Base-by-base conservation (phyloP, 2,329 filamentous ascomycete species). In the Aureobasidium zeae region DNA sequence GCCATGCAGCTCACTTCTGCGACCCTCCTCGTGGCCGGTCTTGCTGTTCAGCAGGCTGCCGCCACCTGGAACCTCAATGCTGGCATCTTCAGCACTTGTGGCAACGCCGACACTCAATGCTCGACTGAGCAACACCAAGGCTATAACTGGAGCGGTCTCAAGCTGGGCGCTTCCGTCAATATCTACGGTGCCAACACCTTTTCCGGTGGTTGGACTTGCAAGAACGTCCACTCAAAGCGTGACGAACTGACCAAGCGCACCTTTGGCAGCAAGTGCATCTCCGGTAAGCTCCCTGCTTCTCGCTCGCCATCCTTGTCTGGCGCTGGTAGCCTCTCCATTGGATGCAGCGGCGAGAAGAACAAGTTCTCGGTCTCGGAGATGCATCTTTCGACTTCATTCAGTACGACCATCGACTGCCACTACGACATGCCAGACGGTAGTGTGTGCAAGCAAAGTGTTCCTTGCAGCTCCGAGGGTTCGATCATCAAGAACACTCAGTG, bases 401-500 rank as follows among this genome's bases (percentile, higher is more conserved):
- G 89, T 63, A 79, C 77, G 53, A 79, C 88, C 51, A 68, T 96
- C 43, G 79, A 89, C 64, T 86, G 94, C 69, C 75, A 85, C 70
- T 95, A 89, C 67, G 74, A 71, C 56, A 94, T 95, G 86, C 74
- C 78, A 2, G 85, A 89, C 61, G 84, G 84, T 54, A 80, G 77
- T 11, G 76, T 64, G 48, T 96, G 89, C 79, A 89, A 84, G 69
- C 83, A 93, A 56, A 78, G 76, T 50, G 69, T 75, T 52, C 59
- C 71, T 41, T 93, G 86, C 75, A 76, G 71, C 51, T 68, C 72
- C 44, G 68, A 72, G 12, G 85, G 85, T 56, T 80, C 77, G 47
- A 75, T 73, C 34, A 72, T 95, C 55, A 67, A 77, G 66, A 95
- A 95, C 75, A 77, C 70, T 49, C 86, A 95, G 73, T 96, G 89